These are phyloP conservation scores for Cyberlindnera galapagoensis DNA, from an alignment of 805 yeast species.

Conservation along the genomic window DNA sequence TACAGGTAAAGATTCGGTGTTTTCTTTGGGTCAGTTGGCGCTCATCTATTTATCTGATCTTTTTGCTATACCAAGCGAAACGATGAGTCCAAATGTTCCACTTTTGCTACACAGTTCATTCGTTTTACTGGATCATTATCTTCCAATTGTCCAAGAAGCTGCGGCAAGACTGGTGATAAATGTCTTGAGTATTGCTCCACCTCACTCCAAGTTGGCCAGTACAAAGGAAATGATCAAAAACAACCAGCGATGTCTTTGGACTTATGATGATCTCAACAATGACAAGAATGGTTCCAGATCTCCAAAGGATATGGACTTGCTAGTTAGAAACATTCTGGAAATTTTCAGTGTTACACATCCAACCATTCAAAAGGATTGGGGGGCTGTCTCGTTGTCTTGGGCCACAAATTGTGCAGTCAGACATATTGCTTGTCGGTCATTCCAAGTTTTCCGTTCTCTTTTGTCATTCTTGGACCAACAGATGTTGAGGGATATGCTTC, in stretches of 20 bases:
- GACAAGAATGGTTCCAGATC: constrained; percentile 77
- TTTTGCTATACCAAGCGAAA: constrained; percentile 58
- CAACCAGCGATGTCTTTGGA: constrained; percentile 56
- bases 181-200: constrained; percentile 50
- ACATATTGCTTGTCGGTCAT: constrained; percentile 94
- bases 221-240: constrained; percentile 53
- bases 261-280: constrained; percentile 75
- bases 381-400: constrained; percentile 78
- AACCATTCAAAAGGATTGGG: constrained; percentile 74
- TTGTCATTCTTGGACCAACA: constrained; percentile 75
- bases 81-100: constrained; percentile 56
- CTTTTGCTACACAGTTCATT: constrained; percentile 72
- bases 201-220: constrained; percentile 46
- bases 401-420: constrained; percentile 97
- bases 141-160: constrained; percentile 75
- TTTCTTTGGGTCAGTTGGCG: constrained; percentile 84
- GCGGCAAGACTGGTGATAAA: constrained; percentile 73
- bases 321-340: constrained; percentile 57
- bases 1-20: constrained; percentile 61
- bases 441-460: constrained; percentile 84
- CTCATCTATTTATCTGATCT: constrained; percentile 80
- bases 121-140: constrained; percentile 82
- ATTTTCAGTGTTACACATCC: constrained; percentile 45
- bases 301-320: constrained; percentile 75
- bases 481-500: constrained; percentile 91